Base-by-base conservation (phyloP, 352 stramenopile genomes). In the Stramenopiles sp. region DNA sequence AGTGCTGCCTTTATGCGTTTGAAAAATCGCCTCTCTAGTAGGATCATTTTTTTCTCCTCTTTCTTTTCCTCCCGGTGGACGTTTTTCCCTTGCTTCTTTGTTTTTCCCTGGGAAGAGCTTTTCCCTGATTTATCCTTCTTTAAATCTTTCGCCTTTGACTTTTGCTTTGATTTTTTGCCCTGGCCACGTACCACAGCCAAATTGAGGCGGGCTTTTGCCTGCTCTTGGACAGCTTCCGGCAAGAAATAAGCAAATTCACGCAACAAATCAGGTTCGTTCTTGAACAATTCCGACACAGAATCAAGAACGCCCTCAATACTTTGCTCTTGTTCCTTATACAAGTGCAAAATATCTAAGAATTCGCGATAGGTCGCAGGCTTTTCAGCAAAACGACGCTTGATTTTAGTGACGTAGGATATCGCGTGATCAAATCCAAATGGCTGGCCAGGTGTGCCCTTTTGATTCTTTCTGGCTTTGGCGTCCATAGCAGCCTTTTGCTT, bases 171-270 rank as follows among this genome's bases (percentile, higher is more conserved):
- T 55, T 55, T 55, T 14, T 55, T 55, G 14, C 39, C 39, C 14
- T 55, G 39, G 4, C 39, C 39, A 55, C 39, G 39, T 4, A 14
- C 14, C 4, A 55, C 39, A 55, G 39, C 39, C 4, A 55, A 14
- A 84, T 97, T 93, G 7, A 99, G 84, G 30, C 95, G 90, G 84
- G 98, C 95, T 85, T 93, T 98, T 0, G 95, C 95, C 84, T 98
- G 91, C 55, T 97, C 92, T 85, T 99, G 95, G 0, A 99, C 96
- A 4, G 95, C 94, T 88, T 99, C 96, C 0, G 97, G 97, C 22
- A 99, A 86, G 87, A 99, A 99, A 85, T 98, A 99, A 7, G 96
- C 99, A 84, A 99, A 99, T 83, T 99, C 94, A 44, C 97, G 96
- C 29, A 99, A 87, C 14, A 99, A 86, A 87, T 99, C 97, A 0